A percentile compares a stretch with the other conserved stretches of the same genome.
These are phyloP conservation scores for Epichloe hybrida DNA, from an alignment of 2,329 filamentous ascomycete genomes.

Conservation along the genomic window DNA sequence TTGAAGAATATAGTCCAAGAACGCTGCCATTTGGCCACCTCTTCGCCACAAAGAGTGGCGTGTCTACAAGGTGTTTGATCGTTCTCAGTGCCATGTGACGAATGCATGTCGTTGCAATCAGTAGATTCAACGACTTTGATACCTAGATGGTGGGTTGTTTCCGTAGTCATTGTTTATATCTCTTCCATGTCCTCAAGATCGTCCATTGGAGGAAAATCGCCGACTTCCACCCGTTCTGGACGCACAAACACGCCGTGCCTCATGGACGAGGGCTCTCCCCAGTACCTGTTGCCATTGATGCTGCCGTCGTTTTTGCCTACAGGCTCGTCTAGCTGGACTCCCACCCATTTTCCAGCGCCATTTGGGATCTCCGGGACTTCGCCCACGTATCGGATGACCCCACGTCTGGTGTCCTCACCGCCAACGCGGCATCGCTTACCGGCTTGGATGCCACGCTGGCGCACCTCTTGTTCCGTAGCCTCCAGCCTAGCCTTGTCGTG, in stretches of 20 bases:
- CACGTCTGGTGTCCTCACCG: constrained; percentile 54
- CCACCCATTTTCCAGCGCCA: constrained; percentile 54
- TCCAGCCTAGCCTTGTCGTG: constrained; percentile 60
- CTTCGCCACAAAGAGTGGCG: neutral
- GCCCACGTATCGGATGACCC: constrained; percentile 58
- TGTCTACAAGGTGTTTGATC: neutral
- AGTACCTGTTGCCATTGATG: constrained; percentile 54
- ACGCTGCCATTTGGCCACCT: neutral
- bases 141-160: neutral
- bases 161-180: constrained; percentile 30
- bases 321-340: constrained; percentile 63
- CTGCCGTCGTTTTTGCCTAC: constrained; percentile 74
- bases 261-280: constrained; percentile 46
- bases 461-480: constrained; percentile 56
- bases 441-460: constrained; percentile 50
- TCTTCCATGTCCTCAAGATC: constrained; percentile 69
- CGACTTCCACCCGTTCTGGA: constrained; percentile 63
- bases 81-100: neutral
- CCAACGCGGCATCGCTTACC: constrained; percentile 53
- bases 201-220: constrained; percentile 57
- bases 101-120: neutral
- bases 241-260: constrained; percentile 71
- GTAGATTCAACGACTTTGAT: neutral
- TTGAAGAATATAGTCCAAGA: neutral
- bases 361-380: constrained; percentile 61